Base-by-base conservation (phyloP, 2,329 filamentous ascomycete genomes). In the Claviceps maximensis region DNA sequence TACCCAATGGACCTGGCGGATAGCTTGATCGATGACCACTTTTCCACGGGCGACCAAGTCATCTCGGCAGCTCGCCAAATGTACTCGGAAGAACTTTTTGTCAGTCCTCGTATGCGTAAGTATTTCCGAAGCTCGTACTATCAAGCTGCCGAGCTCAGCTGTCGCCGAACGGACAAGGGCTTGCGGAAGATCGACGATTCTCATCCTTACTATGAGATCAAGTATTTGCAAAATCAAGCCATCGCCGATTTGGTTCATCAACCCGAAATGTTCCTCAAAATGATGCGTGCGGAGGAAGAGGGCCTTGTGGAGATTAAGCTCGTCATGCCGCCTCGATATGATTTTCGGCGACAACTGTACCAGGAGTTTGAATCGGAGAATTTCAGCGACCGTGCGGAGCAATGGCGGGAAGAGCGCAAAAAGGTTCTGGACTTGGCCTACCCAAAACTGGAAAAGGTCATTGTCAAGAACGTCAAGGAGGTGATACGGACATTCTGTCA, bases 221-320 rank as follows among this genome's bases (percentile, higher is more conserved):
- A 98, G 69, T 98, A 98, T 61, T 76, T 98, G 21, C 83, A 89
- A 58, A 89, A 93, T 61, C 90, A 96, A 68, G 87, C 87, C 8
- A 86, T 96, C 56, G 74, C 75, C 44, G 86, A 93, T 59, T 79
- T 97, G 55, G 86, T 89, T 2, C 81, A 83, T 51, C 83, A 87
- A 51, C 93, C 93, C 1, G 90, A 96, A 58, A 75, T 95, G 27
- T 98, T 93, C 66, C 73, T 98, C 53, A 91, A 94, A 70, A 98
- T 98, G 93, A 82, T 97, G 67, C 94, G 89, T 66, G 93, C 93
- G 1, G 93, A 98, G 67, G 86, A 93, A 62, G 93, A 98, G 66
- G 90, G 91, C 2, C 74, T 98, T 1, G 79, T 98, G 15, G 88
- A 95, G 55, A 87, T 98, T 52, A 83, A 81, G 59, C 80, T 97